phyloP scores from a whole-genome alignment of 768 basidiomycete species.

The Trametes cinnabarina region DNA sequence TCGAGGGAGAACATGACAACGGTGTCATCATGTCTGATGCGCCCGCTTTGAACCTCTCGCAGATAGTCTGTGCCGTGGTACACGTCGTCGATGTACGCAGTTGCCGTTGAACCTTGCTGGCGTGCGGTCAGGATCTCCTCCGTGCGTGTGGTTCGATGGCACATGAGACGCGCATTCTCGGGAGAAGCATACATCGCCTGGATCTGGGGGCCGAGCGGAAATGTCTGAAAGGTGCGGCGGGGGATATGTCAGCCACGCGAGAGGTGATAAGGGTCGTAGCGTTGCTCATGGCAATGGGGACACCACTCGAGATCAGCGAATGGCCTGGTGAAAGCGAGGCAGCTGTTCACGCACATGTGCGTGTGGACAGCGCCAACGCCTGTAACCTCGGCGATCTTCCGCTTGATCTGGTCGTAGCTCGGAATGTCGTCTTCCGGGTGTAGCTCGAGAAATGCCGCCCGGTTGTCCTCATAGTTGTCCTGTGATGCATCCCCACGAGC shows the following conservation, averaged over 20 bases:
- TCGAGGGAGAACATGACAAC: slow-evolving; percentile 27
- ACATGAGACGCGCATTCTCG: neutral
- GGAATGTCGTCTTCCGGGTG: slow-evolving; percentile 14
- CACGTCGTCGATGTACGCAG: slow-evolving; percentile 29
- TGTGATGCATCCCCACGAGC: too few relatives aligned
- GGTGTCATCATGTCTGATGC: slow-evolving; percentile 26
- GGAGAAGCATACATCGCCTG: slow-evolving; percentile 35
- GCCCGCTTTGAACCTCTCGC: slow-evolving; percentile 18
- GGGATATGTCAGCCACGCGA: slow-evolving; percentile 19
- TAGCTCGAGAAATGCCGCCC: neutral
- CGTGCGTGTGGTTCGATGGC: neutral
- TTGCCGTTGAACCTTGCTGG: neutral
- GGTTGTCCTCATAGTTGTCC: neutral
- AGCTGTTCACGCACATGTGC: slow-evolving; percentile 45
- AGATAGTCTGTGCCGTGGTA: slow-evolving; percentile 30
- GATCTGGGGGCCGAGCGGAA: slow-evolving; percentile 43
- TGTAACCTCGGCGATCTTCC: neutral
- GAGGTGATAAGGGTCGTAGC: slow-evolving; percentile 23
- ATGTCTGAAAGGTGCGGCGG: slow-evolving; percentile 35
- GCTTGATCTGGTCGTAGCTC: neutral
- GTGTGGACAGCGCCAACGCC: slow-evolving; percentile 35
- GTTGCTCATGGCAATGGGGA: slow-evolving; percentile 30
- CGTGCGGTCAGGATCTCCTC: neutral
- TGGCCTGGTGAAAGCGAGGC: slow-evolving; percentile 41
- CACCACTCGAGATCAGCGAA: slow-evolving; percentile 33